phyloP scores from a whole-genome alignment of 108 stramenopile genomes.

The Skeletonema potamos region DNA sequence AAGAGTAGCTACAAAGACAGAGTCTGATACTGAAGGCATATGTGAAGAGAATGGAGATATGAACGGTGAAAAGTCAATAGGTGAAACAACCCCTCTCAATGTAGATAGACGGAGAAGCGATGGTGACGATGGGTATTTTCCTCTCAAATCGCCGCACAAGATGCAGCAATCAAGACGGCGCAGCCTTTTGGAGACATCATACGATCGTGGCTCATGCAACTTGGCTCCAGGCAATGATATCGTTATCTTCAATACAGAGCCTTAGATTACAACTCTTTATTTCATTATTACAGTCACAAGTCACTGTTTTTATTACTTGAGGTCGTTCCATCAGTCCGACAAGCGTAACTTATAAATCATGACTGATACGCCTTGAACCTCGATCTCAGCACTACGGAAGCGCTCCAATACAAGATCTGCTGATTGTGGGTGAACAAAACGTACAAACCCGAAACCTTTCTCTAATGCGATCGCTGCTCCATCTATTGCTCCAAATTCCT shows the following conservation, averaged over 20 bases:
- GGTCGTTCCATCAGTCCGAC: neutral
- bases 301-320: neutral
- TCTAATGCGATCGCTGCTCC: conserved; percentile 73
- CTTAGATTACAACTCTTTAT: neutral
- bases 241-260: neutral
- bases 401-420: conserved; percentile 57
- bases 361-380: conserved; percentile 83
- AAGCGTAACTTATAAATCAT: neutral
- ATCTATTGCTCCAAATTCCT: conserved; percentile 73
- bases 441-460: conserved; percentile 79
- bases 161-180: neutral
- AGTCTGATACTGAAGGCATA: neutral
- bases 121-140: neutral
- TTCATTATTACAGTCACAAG: neutral
- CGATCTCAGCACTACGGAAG: conserved; percentile 67
- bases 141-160: neutral
- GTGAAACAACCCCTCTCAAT: conserved; percentile 13
- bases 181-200: neutral
- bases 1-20: neutral
- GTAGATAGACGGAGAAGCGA: neutral
- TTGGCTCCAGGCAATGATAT: neutral
- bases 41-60: neutral
- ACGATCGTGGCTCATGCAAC: neutral
- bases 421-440: conserved; percentile 63
- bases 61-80: neutral